Percentiles rank a stretch among this genome's conserved stretches.
Evolutionary conservation across 768 basidiomycete species (phyloP).

Genomic region (Pleurotus ostreatus): DNA sequence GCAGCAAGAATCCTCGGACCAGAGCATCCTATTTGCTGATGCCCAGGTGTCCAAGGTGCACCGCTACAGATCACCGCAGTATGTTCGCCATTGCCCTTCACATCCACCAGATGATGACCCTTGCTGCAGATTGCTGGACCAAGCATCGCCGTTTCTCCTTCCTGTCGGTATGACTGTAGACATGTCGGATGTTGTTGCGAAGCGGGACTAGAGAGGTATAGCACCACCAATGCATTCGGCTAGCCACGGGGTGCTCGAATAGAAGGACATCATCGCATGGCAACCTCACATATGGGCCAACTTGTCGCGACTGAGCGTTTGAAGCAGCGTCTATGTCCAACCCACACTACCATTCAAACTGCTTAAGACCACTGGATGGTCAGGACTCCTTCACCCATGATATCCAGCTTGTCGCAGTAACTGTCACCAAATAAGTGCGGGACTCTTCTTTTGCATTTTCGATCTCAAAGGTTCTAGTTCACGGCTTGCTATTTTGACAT

Average conservation of each 20-base stretch:
- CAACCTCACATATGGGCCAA: too few relatives aligned
- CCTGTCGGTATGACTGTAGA: conserved; percentile 47
- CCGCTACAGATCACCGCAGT: conserved; percentile 75
- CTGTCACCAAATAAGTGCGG: too few relatives aligned
- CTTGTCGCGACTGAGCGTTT: too few relatives aligned
- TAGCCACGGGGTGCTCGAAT: neutral
- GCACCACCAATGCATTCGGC: too few relatives aligned
- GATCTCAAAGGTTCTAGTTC: too few relatives aligned
- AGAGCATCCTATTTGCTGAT: conserved; percentile 37
- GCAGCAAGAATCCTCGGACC: conserved; percentile 38
- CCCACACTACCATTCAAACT: too few relatives aligned
- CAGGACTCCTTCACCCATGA: too few relatives aligned
- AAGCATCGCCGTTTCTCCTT: conserved; percentile 56
- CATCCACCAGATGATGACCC: conserved; percentile 7
- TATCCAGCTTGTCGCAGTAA: too few relatives aligned
- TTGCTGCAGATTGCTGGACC: conserved; percentile 45
- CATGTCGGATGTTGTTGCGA: neutral
- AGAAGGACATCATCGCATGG: neutral
- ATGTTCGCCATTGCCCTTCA: conserved; percentile 26
- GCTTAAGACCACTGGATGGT: too few relatives aligned
- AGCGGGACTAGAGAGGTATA: neutral
- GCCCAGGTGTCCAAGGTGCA: conserved; percentile 47
- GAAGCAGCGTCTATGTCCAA: too few relatives aligned
- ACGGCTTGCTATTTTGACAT: too few relatives aligned
- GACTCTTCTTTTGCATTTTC: too few relatives aligned